Evolutionary conservation across 441 rosid species (phyloP).

Genomic region (Cnidoscolus chayamansa): DNA sequence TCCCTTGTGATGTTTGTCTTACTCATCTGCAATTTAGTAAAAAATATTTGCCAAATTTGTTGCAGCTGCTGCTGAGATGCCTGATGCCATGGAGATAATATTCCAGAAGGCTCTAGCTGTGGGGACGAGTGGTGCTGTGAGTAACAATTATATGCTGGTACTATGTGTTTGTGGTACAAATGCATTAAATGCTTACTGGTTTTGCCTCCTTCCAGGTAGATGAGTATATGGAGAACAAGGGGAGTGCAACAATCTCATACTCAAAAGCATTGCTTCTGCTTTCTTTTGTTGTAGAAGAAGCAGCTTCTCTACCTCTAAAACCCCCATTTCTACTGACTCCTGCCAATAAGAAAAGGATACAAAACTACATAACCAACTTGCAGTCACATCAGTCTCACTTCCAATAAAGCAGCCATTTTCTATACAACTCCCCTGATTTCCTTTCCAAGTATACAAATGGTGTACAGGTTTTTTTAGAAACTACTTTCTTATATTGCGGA

Average conservation of each 20-base stretch:
- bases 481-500: background rate
- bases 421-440: conserved; percentile 11
- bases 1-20: conserved; percentile 10
- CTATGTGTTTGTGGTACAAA: background rate
- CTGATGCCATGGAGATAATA: conserved; percentile 75
- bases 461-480: conserved; percentile 24
- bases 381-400: conserved; percentile 54
- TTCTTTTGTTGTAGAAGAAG: conserved; percentile 65
- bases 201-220: conserved; percentile 44
- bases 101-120: conserved; percentile 28
- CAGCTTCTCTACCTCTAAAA: conserved; percentile 51
- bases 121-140: conserved; percentile 70
- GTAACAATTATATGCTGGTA: conserved; percentile 22
- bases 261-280: conserved; percentile 70
- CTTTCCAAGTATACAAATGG: conserved; percentile 22
- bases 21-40: conserved; percentile 16
- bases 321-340: conserved; percentile 55
- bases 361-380: conserved; percentile 52
- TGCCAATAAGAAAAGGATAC: conserved; percentile 49
- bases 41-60: conserved; percentile 19
- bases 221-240: conserved; percentile 55
- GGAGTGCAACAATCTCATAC: conserved; percentile 51
- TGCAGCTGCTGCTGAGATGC: conserved; percentile 67
- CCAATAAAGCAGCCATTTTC: conserved; percentile 23
- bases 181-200: background rate